Conservation (phyloP, 2,329 filamentous ascomycete species). For the Diaporthe vexans region DNA sequence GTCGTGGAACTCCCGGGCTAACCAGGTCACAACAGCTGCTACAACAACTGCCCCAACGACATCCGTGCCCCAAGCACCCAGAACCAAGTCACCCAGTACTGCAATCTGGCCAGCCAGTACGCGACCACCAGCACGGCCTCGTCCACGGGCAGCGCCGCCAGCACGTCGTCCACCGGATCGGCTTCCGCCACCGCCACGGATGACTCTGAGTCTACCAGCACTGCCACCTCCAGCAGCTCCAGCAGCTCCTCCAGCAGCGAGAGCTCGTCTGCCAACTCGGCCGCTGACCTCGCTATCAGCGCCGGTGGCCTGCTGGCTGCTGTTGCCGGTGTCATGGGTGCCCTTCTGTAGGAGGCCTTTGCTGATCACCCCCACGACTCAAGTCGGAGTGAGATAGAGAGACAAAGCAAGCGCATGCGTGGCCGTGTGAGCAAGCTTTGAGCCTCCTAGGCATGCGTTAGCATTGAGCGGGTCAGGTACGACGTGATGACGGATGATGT, state of each 20-base stretch:
- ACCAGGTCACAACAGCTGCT: constrained; percentile 57
- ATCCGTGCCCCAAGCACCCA: constrained; percentile 51
- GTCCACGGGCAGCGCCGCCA: constrained; percentile 42
- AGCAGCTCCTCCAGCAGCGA: constrained; percentile 24
- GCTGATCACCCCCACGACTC: too few relatives aligned
- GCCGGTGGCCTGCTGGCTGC: constrained; percentile 50
- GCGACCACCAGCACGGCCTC: constrained; percentile 45
- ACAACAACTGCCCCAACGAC: constrained; percentile 70
- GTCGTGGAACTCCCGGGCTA: not conserved
- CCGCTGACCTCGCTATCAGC: constrained; percentile 43
- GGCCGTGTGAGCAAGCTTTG: not conserved
- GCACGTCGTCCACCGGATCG: constrained; percentile 43
- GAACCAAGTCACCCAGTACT: constrained; percentile 59
- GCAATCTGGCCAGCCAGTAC: constrained; percentile 61
- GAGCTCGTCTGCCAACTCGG: constrained; percentile 38
- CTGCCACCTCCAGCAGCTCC: constrained; percentile 32
- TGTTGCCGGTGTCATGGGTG: constrained; percentile 51
- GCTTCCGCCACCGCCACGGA: constrained; percentile 32
- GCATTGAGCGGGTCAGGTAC: not conserved
- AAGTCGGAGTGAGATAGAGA: not conserved
- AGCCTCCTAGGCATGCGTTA: not conserved
- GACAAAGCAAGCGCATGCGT: too few relatives aligned
- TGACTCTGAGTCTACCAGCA: constrained; percentile 32
- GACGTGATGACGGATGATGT: constrained; percentile 18
- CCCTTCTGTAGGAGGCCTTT: constrained; percentile 46